Evolutionary conservation across 2,329 filamentous ascomycete genomes (phyloP).

Genomic region (Alternaria solani): DNA sequence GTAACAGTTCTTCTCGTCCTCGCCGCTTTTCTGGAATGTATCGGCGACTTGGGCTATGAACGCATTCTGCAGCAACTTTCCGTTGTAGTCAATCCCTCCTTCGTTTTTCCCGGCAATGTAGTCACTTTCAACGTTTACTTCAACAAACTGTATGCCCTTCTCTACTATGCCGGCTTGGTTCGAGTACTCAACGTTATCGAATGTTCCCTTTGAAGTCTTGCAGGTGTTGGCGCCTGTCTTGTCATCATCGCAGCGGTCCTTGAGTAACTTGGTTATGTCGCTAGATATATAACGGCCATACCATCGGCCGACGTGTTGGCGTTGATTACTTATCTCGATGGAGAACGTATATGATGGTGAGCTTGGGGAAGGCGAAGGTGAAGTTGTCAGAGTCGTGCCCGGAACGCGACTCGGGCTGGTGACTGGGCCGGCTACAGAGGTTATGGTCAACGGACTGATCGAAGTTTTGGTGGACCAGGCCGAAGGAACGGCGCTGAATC

Average conservation of each 20-base stretch:
- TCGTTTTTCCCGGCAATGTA: neutral
- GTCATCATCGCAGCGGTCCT: neutral
- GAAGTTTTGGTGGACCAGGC: neutral
- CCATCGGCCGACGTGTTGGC: constrained; percentile 10
- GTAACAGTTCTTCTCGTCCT: constrained; percentile 11
- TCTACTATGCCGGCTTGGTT: neutral
- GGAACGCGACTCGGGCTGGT: neutral
- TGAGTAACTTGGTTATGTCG: neutral
- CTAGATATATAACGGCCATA: constrained; percentile 5
- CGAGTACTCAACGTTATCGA: constrained; percentile 1
- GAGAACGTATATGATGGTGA: neutral
- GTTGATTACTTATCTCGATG: constrained; percentile 12
- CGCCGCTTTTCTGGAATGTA: constrained; percentile 5
- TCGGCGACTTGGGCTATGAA: constrained; percentile 14
- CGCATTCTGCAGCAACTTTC: neutral
- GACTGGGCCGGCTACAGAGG: no score
- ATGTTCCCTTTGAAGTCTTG: neutral
- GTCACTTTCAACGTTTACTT: neutral
- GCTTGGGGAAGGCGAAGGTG: neutral
- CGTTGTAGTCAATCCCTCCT: neutral
- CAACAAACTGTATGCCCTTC: neutral
- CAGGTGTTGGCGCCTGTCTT: neutral
- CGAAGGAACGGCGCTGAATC: neutral
- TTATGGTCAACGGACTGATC: neutral
- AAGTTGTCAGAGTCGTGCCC: neutral